A percentile compares a stretch with the other conserved stretches of the same genome.
These are phyloP conservation scores for Microbotryum saponariae DNA, from an alignment of 1,284 basidiomycete species.

Conservation along the genomic window DNA sequence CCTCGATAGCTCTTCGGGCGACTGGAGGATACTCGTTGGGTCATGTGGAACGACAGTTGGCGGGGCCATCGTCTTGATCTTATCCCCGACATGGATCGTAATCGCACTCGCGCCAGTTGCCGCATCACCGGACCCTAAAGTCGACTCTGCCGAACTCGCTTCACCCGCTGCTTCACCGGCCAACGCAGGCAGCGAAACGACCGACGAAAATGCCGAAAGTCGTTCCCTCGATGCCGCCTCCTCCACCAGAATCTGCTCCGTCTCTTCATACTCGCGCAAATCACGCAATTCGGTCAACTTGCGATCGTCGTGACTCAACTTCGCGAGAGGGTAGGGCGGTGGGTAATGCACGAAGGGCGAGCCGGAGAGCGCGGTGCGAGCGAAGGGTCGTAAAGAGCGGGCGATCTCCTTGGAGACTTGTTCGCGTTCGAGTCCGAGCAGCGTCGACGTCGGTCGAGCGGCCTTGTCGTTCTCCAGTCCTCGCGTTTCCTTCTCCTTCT, in stretches of 20 bases:
- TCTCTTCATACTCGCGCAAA: slow-evolving; percentile 64
- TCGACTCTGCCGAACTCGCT: neutral
- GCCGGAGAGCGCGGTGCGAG: slow-evolving; percentile 76
- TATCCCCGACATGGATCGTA: slow-evolving; percentile 6
- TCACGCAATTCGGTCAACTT: slow-evolving; percentile 58
- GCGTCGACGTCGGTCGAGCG: too few relatives aligned
- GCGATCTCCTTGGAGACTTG: slow-evolving; percentile 22
- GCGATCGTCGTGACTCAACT: slow-evolving; percentile 78
- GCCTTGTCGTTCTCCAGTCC: too few relatives aligned
- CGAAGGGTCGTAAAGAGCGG: slow-evolving; percentile 70
- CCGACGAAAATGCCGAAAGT: slow-evolving; percentile 10
- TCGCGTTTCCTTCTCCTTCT: neutral
- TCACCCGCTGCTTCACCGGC: neutral
- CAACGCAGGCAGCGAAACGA: neutral
- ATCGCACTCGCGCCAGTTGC: slow-evolving; percentile 4
- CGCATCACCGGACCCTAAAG: neutral
- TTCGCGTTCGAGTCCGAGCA: slow-evolving; percentile 6
- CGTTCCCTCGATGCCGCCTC: slow-evolving; percentile 44
- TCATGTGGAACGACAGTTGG: slow-evolving; percentile 26
- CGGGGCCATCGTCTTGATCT: slow-evolving; percentile 5
- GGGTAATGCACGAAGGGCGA: slow-evolving; percentile 82
- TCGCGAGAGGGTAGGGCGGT: slow-evolving; percentile 74
- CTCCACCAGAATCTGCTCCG: slow-evolving; percentile 65
- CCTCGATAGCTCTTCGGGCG: slow-evolving; percentile 49
- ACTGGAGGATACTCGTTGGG: slow-evolving; percentile 32